Evolutionary conservation across 352 stramenopile species (phyloP).

Genomic region (Phytophthora boehmeriae): DNA sequence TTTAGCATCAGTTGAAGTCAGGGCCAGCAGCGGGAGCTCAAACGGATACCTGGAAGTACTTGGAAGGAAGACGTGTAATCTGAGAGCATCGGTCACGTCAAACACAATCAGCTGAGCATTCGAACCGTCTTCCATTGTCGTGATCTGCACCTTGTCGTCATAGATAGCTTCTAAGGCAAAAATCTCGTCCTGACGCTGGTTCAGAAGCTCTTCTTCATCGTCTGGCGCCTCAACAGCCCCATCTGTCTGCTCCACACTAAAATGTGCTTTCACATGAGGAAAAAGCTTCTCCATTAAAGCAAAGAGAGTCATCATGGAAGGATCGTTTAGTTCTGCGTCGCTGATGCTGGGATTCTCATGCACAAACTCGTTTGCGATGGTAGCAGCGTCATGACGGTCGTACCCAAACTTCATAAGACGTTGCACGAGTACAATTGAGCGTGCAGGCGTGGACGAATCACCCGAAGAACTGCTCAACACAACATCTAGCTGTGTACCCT

Average conservation of each 20-base stretch:
- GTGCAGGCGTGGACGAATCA: conserved; percentile 15
- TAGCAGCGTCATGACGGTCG: conserved; percentile 58
- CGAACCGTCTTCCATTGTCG: conserved; percentile 23
- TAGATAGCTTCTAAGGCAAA: conserved; percentile 87
- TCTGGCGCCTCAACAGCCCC: conserved; percentile 12
- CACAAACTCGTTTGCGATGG: conserved; percentile 51
- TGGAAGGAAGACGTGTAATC: conserved; percentile 64
- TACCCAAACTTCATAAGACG: conserved; percentile 83
- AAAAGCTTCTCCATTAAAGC: conserved; percentile 47
- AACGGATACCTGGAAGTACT: conserved; percentile 72
- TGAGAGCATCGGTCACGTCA: conserved; percentile 49
- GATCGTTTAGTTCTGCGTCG: conserved; percentile 41
- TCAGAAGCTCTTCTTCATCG: conserved; percentile 50
- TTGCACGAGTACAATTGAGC: conserved; percentile 58
- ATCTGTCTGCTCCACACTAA: conserved; percentile 31
- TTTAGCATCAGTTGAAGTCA: conserved; percentile 43
- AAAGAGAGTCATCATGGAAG: conserved; percentile 44
- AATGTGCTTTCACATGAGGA: conserved; percentile 49
- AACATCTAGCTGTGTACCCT: conserved; percentile 91
- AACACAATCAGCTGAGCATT: conserved; percentile 47
- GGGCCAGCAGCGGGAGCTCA: conserved; percentile 63
- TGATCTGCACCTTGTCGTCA: conserved; percentile 63
- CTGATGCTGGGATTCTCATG: conserved; percentile 23
- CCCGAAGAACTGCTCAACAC: conserved; percentile 39
- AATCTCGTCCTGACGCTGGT: conserved; percentile 72